A percentile compares a stretch with the other conserved stretches of the same genome.
Evolutionary conservation across 2,329 filamentous ascomycete species (phyloP).

Genomic region (Xylariaceae sp.): DNA sequence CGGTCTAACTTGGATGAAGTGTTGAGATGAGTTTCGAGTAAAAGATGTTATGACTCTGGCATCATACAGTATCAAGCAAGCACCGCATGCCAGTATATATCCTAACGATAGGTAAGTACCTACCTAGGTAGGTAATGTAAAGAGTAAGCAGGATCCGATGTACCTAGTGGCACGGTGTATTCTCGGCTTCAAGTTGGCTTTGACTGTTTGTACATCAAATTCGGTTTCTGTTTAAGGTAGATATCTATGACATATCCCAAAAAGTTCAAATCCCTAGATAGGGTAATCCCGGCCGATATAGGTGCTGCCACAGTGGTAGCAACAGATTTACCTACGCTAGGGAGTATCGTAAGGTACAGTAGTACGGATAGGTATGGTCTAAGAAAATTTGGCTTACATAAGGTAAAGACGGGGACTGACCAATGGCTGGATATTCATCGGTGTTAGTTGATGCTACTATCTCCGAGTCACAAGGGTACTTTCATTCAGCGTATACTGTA

Average conservation of each 20-base stretch:
- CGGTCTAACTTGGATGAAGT: not conserved
- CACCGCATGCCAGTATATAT: not conserved
- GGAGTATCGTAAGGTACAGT: no score
- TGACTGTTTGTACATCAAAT: not conserved
- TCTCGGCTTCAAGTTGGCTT: constrained; percentile 18
- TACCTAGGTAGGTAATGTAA: no score
- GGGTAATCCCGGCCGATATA: constrained; percentile 5
- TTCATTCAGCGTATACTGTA: no score
- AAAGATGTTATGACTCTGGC: not conserved
- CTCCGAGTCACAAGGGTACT: no score
- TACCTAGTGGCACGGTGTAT: constrained; percentile 23
- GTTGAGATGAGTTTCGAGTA: not conserved
- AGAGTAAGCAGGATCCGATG: not conserved
- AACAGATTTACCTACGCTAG: not conserved
- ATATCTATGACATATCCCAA: not conserved
- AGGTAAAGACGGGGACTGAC: constrained; percentile 28
- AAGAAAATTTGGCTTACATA: constrained; percentile 36
- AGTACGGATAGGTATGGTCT: no score
- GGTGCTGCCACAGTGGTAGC: not conserved
- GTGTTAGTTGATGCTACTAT: no score
- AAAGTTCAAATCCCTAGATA: constrained; percentile 18
- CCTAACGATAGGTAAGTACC: no score
- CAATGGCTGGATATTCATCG: constrained; percentile 23
- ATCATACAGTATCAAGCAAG: constrained; percentile 5
- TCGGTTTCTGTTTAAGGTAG: constrained; percentile 11